Conservation (phyloP, 2,329 filamentous ascomycete genomes). For the Bipolaris bicolor region DNA sequence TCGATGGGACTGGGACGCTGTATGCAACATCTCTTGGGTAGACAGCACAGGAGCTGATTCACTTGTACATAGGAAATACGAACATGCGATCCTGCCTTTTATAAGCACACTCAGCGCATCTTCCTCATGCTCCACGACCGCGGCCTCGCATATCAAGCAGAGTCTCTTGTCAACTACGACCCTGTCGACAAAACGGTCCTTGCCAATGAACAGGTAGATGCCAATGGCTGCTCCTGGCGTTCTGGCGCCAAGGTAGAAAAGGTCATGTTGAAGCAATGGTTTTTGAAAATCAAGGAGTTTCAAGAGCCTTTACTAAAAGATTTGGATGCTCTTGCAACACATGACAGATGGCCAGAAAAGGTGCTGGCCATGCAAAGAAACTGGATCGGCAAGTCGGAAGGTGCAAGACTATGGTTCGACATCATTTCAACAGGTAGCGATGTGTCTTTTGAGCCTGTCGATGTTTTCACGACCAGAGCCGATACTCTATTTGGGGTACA, state of each 20-base stretch:
- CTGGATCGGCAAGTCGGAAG: constrained; percentile 82
- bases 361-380: constrained; percentile 84
- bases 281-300: constrained; percentile 81
- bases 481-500: constrained; percentile 89
- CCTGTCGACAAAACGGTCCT: constrained; percentile 88
- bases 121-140: constrained; percentile 78
- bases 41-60: constrained; percentile 10
- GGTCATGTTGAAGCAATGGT: constrained; percentile 83
- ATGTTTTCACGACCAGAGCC: constrained; percentile 83
- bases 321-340: constrained; percentile 67
- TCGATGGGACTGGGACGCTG: constrained; percentile 81
- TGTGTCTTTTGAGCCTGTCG: constrained; percentile 58
- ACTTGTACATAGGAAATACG: constrained; percentile 69
- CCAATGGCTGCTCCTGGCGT: constrained; percentile 83
- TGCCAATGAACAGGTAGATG: constrained; percentile 92
- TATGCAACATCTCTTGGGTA: constrained; percentile 46
- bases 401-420: constrained; percentile 74
- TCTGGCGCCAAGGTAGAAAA: constrained; percentile 86
- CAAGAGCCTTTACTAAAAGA: constrained; percentile 74
- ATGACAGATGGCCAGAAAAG: constrained; percentile 78
- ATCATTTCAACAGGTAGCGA: constrained; percentile 53
- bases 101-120: constrained; percentile 86
- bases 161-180: constrained; percentile 88
- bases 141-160: constrained; percentile 80
- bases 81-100: constrained; percentile 84